Conservation (phyloP, 768 basidiomycete species). For the Hygrophorus pudorinus region DNA sequence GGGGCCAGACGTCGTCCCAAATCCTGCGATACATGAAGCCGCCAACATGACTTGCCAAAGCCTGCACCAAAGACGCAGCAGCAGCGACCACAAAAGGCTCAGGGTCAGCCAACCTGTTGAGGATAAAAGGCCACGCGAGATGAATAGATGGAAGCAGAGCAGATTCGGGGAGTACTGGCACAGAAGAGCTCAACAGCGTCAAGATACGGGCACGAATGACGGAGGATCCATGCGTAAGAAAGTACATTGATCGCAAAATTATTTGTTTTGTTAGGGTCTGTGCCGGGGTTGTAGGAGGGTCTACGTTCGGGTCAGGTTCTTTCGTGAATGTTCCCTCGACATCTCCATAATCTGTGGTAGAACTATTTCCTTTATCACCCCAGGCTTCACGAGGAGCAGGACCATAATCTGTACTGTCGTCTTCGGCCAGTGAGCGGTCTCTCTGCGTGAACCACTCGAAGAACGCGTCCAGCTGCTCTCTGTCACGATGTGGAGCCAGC, state of each 20-base stretch:
- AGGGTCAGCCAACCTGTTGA: constrained; percentile 67
- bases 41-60: constrained; percentile 60
- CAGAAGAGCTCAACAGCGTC: constrained; percentile 59
- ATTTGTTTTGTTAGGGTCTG: constrained; percentile 80
- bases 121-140: constrained; percentile 87
- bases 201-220: constrained; percentile 81
- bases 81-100: constrained; percentile 77
- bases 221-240: constrained; percentile 84
- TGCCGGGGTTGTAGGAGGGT: constrained; percentile 50
- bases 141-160: constrained; percentile 80
- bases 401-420: constrained; percentile 42
- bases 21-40: constrained; percentile 79
- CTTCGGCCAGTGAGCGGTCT: constrained; percentile 21
- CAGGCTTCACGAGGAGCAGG: constrained; percentile 51
- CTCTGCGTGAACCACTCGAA: constrained; percentile 56
- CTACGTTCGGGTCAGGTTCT: constrained; percentile 30
- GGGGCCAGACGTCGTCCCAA: constrained; percentile 93
- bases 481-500: constrained; percentile 16
- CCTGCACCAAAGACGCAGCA: constrained; percentile 64
- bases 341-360: constrained; percentile 17
- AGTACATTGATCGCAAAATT: constrained; percentile 76
- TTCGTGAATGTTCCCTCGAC: constrained; percentile 4
- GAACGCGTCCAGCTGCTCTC: constrained; percentile 38
- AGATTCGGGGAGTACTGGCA: constrained; percentile 61
- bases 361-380: constrained; percentile 27